Conservation (phyloP, 306 rosid species). For the Vigna reflexopilosa region DNA sequence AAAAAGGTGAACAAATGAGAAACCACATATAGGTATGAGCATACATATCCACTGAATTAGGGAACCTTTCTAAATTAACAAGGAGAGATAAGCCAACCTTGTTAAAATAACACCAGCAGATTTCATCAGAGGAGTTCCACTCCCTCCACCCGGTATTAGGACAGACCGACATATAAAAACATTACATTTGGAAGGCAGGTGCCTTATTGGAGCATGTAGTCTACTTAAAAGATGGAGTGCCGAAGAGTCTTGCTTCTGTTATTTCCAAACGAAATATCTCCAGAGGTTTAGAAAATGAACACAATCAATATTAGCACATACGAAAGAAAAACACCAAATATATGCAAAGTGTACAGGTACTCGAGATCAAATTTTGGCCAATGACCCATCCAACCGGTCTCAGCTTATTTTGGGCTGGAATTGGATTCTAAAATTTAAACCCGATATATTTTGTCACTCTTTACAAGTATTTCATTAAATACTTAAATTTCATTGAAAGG, state of each 20-base stretch:
- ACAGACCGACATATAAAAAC: constrained; percentile 77
- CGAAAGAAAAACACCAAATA: constrained; percentile 9
- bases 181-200: constrained; percentile 67
- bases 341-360: not conserved
- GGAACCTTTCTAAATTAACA: constrained; percentile 16
- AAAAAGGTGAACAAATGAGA: constrained; percentile 1
- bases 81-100: constrained; percentile 53
- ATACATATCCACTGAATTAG: not conserved
- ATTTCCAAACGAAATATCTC: constrained; percentile 48
- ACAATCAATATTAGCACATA: constrained; percentile 28
- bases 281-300: constrained; percentile 38
- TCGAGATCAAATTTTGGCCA: constrained; percentile 19
- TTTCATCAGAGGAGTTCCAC: constrained; percentile 63
- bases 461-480: not conserved
- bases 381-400: not conserved
- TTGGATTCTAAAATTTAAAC: constrained; percentile 17
- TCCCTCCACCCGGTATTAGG: constrained; percentile 75
- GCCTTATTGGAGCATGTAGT: constrained; percentile 61
- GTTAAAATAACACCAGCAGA: constrained; percentile 71
- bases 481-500: too few species aligned
- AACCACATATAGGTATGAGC: constrained; percentile 26
- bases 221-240: constrained; percentile 65
- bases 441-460: not conserved
- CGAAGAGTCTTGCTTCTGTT: constrained; percentile 66
- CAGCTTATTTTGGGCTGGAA: too few species aligned